A percentile compares a stretch with the other conserved stretches of the same genome.
These are phyloP conservation scores for Plenodomus tracheiphilus DNA, from an alignment of 2,329 filamentous ascomycete genomes.

Conservation along the genomic window DNA sequence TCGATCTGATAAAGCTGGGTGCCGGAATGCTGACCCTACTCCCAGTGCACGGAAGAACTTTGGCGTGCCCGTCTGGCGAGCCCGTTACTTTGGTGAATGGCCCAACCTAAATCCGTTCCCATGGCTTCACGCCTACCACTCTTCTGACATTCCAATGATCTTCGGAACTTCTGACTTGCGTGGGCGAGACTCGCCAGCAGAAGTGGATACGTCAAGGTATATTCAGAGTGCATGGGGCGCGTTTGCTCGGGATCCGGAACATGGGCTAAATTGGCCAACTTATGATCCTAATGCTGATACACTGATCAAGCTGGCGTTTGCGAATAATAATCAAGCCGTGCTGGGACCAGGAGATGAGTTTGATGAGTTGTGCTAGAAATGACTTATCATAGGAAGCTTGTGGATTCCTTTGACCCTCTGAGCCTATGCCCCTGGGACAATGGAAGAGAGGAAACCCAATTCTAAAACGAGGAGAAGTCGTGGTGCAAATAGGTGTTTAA, in stretches of 20 bases:
- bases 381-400: too few species aligned
- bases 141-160: constrained; percentile 27
- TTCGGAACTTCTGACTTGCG: constrained; percentile 27
- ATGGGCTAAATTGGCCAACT: constrained; percentile 19
- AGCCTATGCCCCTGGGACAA: too few species aligned
- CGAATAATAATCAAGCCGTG: constrained; percentile 31
- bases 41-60: constrained; percentile 15
- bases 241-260: constrained; percentile 36
- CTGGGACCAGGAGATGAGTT: constrained; percentile 33
- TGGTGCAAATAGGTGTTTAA: too few species aligned
- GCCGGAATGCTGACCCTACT: neutral
- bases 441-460: too few species aligned
- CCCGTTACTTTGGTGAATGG: constrained; percentile 23
- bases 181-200: constrained; percentile 20
- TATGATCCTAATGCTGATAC: constrained; percentile 19
- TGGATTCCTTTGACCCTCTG: too few species aligned
- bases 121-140: constrained; percentile 29
- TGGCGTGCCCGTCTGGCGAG: constrained; percentile 20
- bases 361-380: constrained; percentile 21
- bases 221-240: constrained; percentile 37
- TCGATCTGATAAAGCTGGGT: neutral
- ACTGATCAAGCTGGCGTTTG: constrained; percentile 21
- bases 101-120: constrained; percentile 21
- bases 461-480: too few species aligned
- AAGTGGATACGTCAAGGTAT: constrained; percentile 31